A percentile compares a stretch with the other conserved stretches of the same genome.
phyloP scores from a whole-genome alignment of 345 rosid genomes.

The Streptanthus diversifolius region DNA sequence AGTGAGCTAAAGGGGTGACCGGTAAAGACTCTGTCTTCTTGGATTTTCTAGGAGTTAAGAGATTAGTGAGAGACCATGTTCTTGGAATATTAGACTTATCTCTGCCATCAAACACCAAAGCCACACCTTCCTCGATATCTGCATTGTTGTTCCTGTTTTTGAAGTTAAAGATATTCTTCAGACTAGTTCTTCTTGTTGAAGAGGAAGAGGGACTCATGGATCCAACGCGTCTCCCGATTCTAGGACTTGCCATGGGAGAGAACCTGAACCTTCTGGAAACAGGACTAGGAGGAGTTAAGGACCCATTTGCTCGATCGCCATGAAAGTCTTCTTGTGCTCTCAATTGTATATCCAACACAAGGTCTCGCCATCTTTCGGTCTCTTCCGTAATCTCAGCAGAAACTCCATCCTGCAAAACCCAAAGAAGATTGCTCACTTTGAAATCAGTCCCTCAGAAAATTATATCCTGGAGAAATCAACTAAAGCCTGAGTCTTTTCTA shows the following conservation, averaged over 20 bases:
- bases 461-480: neutral
- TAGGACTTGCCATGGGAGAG: slow-evolving; percentile 73
- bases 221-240: slow-evolving; percentile 33
- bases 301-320: slow-evolving; percentile 45
- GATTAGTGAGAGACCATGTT: slow-evolving; percentile 58
- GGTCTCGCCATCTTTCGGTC: slow-evolving; percentile 28
- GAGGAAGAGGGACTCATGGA: slow-evolving; percentile 59
- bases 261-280: slow-evolving; percentile 61
- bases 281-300: slow-evolving; percentile 44
- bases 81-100: slow-evolving; percentile 44
- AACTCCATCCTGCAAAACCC: slow-evolving; percentile 40
- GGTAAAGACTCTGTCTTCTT: slow-evolving; percentile 64
- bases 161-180: slow-evolving; percentile 57
- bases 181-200: slow-evolving; percentile 40
- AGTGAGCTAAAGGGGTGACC: slow-evolving; percentile 59
- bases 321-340: slow-evolving; percentile 36
- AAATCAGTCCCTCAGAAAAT: neutral
- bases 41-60: slow-evolving; percentile 48
- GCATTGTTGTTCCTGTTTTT: slow-evolving; percentile 39
- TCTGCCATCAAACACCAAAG: slow-evolving; percentile 54
- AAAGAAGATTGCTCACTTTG: neutral
- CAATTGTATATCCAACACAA: slow-evolving; percentile 48
- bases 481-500: neutral
- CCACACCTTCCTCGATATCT: slow-evolving; percentile 76
- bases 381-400: slow-evolving; percentile 66